Conservation (phyloP, 2,329 filamentous ascomycete genomes). For the Didymosphaeria variabile region DNA sequence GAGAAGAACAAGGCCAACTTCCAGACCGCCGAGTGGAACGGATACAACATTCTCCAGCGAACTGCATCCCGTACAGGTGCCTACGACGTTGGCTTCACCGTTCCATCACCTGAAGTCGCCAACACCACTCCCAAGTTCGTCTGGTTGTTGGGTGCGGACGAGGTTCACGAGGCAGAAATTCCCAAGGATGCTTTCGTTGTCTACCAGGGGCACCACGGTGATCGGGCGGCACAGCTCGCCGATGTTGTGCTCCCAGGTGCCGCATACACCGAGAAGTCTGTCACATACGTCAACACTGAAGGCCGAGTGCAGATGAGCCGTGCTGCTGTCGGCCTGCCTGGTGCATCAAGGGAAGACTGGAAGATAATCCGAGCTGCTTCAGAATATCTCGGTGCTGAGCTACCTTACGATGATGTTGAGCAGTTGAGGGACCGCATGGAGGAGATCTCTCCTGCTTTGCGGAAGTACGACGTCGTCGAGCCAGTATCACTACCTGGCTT, state of each 20-base stretch:
- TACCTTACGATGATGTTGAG: conserved; percentile 94
- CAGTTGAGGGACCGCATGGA: conserved; percentile 90
- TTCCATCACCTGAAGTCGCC: conserved; percentile 81
- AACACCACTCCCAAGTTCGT: conserved; percentile 91
- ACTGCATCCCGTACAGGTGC: conserved; percentile 91
- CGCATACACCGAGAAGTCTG: conserved; percentile 96
- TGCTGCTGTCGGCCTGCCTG: conserved; percentile 85
- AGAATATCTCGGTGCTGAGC: conserved; percentile 86
- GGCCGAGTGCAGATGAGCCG: conserved; percentile 94
- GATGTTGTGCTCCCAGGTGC: conserved; percentile 93
- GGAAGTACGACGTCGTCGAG: conserved; percentile 91
- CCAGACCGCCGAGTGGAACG: conserved; percentile 90
- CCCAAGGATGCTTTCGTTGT: conserved; percentile 96
- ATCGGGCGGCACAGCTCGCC: conserved; percentile 89
- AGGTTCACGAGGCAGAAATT: conserved; percentile 83
- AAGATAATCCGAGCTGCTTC: conserved; percentile 95
- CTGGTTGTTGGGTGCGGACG: conserved; percentile 96
- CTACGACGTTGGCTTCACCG: conserved; percentile 94
- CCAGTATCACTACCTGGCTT: conserved; percentile 74
- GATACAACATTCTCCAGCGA: conserved; percentile 95
- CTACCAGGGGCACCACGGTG: conserved; percentile 98
- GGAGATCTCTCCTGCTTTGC: conserved; percentile 90
- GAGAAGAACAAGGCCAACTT: conserved; percentile 94
- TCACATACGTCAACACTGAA: conserved; percentile 97
- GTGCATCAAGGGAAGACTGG: conserved; percentile 94